Evolutionary conservation across 345 rosid genomes (phyloP).

Genomic region (Isatis tinctoria): DNA sequence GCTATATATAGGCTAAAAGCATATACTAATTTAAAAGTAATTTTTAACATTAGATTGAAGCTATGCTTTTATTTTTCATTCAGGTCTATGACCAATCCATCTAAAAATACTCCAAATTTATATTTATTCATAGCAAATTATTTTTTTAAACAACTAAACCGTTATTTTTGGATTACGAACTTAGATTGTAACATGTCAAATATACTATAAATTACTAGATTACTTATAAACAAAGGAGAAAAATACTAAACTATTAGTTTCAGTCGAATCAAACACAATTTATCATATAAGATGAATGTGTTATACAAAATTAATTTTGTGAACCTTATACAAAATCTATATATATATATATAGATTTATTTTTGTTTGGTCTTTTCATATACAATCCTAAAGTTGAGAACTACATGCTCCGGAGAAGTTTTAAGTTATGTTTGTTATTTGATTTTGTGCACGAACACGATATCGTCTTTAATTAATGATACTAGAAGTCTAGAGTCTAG

Average conservation of each 20-base stretch:
- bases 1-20: too few species aligned
- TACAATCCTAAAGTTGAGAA: neutral
- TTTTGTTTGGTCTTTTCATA: neutral
- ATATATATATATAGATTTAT: neutral
- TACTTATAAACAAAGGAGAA: too few species aligned
- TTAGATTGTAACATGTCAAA: too few species aligned
- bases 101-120: neutral
- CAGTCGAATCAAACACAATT: neutral
- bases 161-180: neutral
- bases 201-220: too few species aligned
- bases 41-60: too few species aligned
- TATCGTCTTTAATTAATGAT: neutral
- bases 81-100: neutral
- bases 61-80: neutral
- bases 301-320: too few species aligned
- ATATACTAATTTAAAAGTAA: too few species aligned
- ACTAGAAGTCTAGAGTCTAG: conserved; percentile 23
- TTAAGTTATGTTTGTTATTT: neutral
- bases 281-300: too few species aligned
- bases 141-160: neutral
- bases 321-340: too few species aligned
- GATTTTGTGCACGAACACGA: neutral
- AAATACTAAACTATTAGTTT: too few species aligned
- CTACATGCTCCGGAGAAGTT: neutral
- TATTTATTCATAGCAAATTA: neutral